Base-by-base conservation (phyloP, 306 rosid species). In the Luffa aegyptiaca region DNA sequence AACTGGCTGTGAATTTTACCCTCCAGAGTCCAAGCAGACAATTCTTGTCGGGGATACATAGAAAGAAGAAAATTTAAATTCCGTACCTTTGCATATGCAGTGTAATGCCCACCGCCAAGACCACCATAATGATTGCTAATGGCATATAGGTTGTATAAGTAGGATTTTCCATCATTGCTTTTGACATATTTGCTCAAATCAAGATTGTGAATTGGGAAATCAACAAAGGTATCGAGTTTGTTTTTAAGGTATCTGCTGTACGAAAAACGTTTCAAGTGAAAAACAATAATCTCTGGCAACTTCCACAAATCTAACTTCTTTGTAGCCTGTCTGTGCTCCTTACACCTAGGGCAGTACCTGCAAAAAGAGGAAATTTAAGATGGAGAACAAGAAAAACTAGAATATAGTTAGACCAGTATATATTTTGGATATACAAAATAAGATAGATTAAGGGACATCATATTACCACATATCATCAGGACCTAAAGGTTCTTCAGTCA, bases 71-170 rank as follows among this genome's bases (percentile, higher is more conserved):
- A 74, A 77, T 39, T 14, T 31, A 16, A n/a, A 18, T 36, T 13
- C 56, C 8, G 9, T 82, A 93, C 99, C 98, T 96, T 93, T 2
- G 93, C 92, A 78, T 93, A 93, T 4, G 99, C 99, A 80, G 99
- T 90, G 88, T 96, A 93, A 85, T 96, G 99, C 75, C 99, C 99
- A 39, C 99, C 96, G 33, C 98, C 99, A 51, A 96, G 89, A 84
- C 98, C 98, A 33, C 99, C 99, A 76, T 96, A 93, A 84, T 96
- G 99, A 86, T 96, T 96, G 92, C 98, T 96, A 85, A 96, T 84
- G 78, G 99, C 97, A 81, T 93, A 96, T 46, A 96, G 91, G 83
- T 96, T 85, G 76, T 93, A 96, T 41, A 86, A 46, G 57, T 90
- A 89, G 63, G 93, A 80, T 52, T 82, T 82, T 68, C 97, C 99